phyloP scores from a whole-genome alignment of 2,329 filamentous ascomycete species.

The Verticillium nubilum region DNA sequence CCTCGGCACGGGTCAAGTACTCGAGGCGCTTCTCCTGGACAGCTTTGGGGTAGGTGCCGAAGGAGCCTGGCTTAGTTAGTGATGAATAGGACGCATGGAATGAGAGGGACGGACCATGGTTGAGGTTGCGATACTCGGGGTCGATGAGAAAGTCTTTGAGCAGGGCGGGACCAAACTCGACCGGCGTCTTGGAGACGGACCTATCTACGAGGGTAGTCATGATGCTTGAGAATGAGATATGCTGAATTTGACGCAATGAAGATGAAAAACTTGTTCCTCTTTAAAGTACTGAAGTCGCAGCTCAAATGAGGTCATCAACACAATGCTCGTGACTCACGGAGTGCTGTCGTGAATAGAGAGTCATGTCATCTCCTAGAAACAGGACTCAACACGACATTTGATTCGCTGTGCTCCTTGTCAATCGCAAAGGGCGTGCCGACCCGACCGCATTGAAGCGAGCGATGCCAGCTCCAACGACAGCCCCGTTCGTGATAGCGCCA shows the following conservation, averaged over 20 bases:
- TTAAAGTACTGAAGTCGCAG: neutral
- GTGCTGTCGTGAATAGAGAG: neutral
- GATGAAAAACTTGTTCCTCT: too few relatives aligned
- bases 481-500: too few relatives aligned
- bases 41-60: conserved; percentile 64
- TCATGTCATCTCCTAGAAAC: neutral
- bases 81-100: conserved; percentile 7
- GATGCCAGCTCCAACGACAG: neutral
- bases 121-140: conserved; percentile 64
- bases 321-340: too few relatives aligned
- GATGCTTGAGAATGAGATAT: neutral
- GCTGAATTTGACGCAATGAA: too few relatives aligned
- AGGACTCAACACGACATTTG: neutral
- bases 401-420: neutral
- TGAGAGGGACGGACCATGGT: conserved; percentile 57
- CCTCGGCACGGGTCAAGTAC: conserved; percentile 65
- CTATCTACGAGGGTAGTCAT: conserved; percentile 1
- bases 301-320: too few relatives aligned
- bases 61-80: conserved; percentile 71
- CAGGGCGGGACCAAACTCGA: conserved; percentile 31
- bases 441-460: neutral
- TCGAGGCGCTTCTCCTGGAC: conserved; percentile 54
- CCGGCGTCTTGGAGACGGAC: neutral
- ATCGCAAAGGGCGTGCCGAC: neutral
- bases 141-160: conserved; percentile 65